phyloP scores from a whole-genome alignment of 1,284 basidiomycete genomes.

The Papiliotrema terrestris region DNA sequence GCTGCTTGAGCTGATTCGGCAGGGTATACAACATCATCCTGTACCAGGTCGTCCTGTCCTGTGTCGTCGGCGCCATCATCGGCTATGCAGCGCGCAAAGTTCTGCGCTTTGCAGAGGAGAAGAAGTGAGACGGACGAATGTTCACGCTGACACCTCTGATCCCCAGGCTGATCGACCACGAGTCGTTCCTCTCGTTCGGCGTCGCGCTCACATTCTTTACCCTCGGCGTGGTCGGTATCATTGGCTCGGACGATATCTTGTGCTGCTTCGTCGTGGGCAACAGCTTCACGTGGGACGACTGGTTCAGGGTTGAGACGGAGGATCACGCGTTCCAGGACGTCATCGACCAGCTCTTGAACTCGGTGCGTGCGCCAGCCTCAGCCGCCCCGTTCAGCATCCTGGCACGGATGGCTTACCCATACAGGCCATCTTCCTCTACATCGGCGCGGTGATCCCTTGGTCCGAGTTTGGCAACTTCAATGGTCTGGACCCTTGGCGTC shows the following conservation, averaged over 20 bases:
- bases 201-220: conserved; percentile 57
- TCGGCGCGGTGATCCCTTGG: conserved; percentile 89
- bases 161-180: conserved; percentile 44
- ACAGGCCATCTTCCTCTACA: conserved; percentile 67
- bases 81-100: conserved; percentile 57
- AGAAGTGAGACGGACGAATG: conserved; percentile 39
- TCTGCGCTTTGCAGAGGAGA: conserved; percentile 33
- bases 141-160: background rate
- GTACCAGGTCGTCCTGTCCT: conserved; percentile 62
- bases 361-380: conserved; percentile 15
- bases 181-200: conserved; percentile 46
- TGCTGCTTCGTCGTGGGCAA: conserved; percentile 47
- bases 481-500: conserved; percentile 69
- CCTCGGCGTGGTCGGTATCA: conserved; percentile 74
- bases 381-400: background rate
- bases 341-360: conserved; percentile 55
- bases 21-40: conserved; percentile 47
- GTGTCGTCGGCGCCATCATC: conserved; percentile 70
- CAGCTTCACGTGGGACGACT: conserved; percentile 48
- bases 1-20: background rate
- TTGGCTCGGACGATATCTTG: conserved; percentile 89
- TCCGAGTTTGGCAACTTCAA: conserved; percentile 45
- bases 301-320: conserved; percentile 53
- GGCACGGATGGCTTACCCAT: background rate
- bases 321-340: conserved; percentile 57